A percentile compares a stretch with the other conserved stretches of the same genome.
Conservation (phyloP, 2,329 filamentous ascomycete species). For the Epichloe coenophiala region DNA sequence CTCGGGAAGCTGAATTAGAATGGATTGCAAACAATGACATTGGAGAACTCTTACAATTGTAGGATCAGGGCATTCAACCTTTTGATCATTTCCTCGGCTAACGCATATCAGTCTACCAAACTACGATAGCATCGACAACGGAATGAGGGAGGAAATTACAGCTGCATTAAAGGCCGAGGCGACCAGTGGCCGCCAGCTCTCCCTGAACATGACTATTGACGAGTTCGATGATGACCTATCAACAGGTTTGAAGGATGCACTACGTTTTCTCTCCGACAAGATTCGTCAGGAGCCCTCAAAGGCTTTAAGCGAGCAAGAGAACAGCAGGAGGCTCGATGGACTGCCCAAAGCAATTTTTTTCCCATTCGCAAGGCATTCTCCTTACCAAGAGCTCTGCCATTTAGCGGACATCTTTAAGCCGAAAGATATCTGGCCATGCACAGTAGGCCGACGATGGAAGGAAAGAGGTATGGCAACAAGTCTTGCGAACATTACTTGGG, state of each 20-base stretch:
- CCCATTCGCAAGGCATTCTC: slow-evolving; percentile 83
- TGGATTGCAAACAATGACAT: slow-evolving; percentile 40
- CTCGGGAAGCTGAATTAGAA: slow-evolving; percentile 53
- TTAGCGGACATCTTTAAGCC: slow-evolving; percentile 57
- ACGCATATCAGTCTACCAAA: slow-evolving; percentile 9
- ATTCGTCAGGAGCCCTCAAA: not conserved
- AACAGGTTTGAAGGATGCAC: slow-evolving; percentile 1
- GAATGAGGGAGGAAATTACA: slow-evolving; percentile 5
- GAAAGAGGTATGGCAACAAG: slow-evolving; percentile 25
- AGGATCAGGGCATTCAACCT: not conserved
- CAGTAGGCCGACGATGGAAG: slow-evolving; percentile 54
- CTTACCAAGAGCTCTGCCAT: slow-evolving; percentile 63
- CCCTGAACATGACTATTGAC: slow-evolving; percentile 12
- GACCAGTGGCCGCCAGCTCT: slow-evolving; percentile 13
- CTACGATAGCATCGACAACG: slow-evolving; percentile 4
- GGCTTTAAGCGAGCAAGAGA: not conserved
- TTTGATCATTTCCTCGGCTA: not conserved
- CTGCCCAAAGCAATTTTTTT: slow-evolving; percentile 43
- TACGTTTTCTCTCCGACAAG: not conserved
- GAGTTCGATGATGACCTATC: slow-evolving; percentile 9
- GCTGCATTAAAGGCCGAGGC: slow-evolving; percentile 7
- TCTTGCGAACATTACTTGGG: not conserved
- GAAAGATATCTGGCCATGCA: slow-evolving; percentile 71
- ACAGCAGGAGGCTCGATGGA: not conserved
- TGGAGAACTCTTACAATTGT: slow-evolving; percentile 30